phyloP scores from a whole-genome alignment of 768 basidiomycete species.

The Mycena rosella region DNA sequence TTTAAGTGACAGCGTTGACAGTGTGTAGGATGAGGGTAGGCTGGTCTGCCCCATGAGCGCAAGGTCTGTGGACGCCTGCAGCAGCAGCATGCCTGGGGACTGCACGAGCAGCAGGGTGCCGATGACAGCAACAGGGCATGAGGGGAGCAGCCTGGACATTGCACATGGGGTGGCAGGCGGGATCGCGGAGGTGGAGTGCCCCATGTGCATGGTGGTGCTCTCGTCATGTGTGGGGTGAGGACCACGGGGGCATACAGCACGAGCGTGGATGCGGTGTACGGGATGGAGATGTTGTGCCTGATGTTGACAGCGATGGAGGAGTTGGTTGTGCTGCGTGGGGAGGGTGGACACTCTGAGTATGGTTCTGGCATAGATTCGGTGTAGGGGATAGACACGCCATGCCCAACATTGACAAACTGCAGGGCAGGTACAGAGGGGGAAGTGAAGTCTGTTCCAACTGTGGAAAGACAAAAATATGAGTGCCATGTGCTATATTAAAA shows the following conservation, averaged over 20 bases:
- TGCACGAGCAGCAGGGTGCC: not conserved
- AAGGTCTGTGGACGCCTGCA: not conserved
- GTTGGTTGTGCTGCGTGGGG: too few relatives aligned
- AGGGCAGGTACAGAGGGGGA: not conserved
- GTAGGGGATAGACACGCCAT: not conserved
- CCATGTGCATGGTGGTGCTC: not conserved
- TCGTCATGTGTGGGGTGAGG: too few relatives aligned
- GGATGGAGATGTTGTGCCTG: not conserved
- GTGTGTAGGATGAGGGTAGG: too few relatives aligned
- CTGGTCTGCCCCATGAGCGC: not conserved
- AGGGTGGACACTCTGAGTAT: too few relatives aligned
- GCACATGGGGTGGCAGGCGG: not conserved
- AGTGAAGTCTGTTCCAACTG: too few relatives aligned
- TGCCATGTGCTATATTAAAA: not conserved
- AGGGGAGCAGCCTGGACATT: not conserved
- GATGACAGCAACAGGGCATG: not conserved
- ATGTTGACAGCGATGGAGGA: not conserved
- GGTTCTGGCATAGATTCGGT: too few relatives aligned
- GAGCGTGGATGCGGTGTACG: slow-evolving; percentile 1
- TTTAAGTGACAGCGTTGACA: not conserved
- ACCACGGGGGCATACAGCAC: not conserved
- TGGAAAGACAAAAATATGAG: not conserved
- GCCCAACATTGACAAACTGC: not conserved
- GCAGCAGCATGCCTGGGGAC: not conserved
- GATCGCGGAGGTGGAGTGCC: not conserved